These are phyloP conservation scores for Cordyceps farinosa DNA, from an alignment of 2,329 filamentous ascomycete species.

Conservation along the genomic window DNA sequence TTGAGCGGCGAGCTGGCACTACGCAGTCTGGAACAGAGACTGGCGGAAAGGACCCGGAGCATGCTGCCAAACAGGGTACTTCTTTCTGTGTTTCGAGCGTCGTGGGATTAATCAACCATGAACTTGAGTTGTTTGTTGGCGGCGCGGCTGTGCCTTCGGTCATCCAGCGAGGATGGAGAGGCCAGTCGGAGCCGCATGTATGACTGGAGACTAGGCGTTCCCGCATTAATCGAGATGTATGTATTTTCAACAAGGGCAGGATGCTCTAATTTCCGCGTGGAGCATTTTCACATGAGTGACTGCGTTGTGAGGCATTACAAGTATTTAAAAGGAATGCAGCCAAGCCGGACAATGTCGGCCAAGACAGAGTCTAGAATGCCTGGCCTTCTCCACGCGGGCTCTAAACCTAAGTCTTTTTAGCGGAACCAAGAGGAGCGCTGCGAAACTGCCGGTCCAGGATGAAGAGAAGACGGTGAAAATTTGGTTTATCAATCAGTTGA, in stretches of 20 bases:
- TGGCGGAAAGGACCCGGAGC: conserved; percentile 6
- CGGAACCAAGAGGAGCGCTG: neutral
- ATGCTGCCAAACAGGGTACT: conserved; percentile 22
- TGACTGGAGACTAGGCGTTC: conserved; percentile 46
- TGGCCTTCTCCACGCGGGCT: conserved; percentile 4
- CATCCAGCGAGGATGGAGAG: neutral
- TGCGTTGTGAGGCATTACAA: neutral
- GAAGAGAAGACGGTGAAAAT: neutral
- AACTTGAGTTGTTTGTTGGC: conserved; percentile 29
- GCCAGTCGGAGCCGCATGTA: conserved; percentile 35
- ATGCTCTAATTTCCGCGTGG: neutral
- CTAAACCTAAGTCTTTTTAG: conserved; percentile 4
- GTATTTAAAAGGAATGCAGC: neutral
- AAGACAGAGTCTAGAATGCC: conserved; percentile 7
- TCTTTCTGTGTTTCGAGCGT: conserved; percentile 32
- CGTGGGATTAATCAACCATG: conserved; percentile 35
- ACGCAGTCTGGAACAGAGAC: conserved; percentile 3
- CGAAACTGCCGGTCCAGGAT: neutral
- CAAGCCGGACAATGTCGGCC: conserved; percentile 8
- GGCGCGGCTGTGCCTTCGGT: conserved; percentile 20
- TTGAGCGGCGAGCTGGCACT: conserved; percentile 16
- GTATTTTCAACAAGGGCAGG: conserved; percentile 23
- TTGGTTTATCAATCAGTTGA: conserved; percentile 17
- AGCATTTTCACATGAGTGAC: neutral
- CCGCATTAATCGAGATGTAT: conserved; percentile 42